Evolutionary conservation across 305 asterid genomes (phyloP), one percentile per base, ranked within the genome.

Genomic region (Plantago coronopus): DNA sequence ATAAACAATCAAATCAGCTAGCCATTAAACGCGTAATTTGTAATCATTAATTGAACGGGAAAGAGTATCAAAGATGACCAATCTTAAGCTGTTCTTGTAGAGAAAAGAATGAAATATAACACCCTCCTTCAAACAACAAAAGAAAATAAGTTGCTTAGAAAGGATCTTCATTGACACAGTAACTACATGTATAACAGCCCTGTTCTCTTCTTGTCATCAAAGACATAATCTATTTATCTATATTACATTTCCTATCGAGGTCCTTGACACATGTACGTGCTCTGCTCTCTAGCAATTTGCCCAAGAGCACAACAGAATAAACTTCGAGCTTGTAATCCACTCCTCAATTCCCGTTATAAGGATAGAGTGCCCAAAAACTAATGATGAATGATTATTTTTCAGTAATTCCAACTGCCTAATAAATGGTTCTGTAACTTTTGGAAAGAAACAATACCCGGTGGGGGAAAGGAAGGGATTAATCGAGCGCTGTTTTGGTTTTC

Each of bases 401-500:
- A 16, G 57, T 69, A 51, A 56, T 57, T 54, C 73, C 27, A 54
- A 48, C 21, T 18, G 59, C 64, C 43, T 14, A 42, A 34, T 51
- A 45, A 51, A 51, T 42, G 54, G 50, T 27, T 23, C 19, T 18
- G 48, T 9, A 57, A 38, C 29, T 21, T 38, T 42, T 40, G 0
- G 13, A 22, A 54, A 49, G 15, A 44, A 25, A 25, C 34, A 34
- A 27, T 57, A 53, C 27, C 58, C 14, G 19, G 22, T 20, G 2
- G 37, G 18, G 17, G 13, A 43, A 50, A 19, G 40, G 56, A 57
- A 31, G 31, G 29, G 20, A 48, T 75, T 81, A 91, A 75, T 88
- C 98, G 25, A 91, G 81, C 10, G 98, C 96, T 54, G 98, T 75
- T 73, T 91, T 91, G 76, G 66, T 84, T 74, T 69, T 81, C 56